A percentile compares a stretch with the other conserved stretches of the same genome.
phyloP scores from a whole-genome alignment of 2,329 filamentous ascomycete genomes.

The Reticulascus tulasneorum region DNA sequence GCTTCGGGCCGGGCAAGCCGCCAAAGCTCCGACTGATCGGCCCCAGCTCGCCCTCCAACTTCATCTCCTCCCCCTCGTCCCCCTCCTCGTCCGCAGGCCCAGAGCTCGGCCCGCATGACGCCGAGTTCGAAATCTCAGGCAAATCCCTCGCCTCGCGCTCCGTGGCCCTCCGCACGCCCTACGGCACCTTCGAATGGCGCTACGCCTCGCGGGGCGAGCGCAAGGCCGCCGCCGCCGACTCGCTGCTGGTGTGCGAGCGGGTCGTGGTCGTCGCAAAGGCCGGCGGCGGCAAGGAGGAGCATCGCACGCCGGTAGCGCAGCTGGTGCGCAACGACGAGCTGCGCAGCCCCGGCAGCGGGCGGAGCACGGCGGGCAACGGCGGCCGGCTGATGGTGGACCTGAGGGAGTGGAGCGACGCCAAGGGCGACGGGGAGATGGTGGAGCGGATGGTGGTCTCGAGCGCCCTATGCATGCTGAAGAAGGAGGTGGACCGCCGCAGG shows the following conservation, averaged over 20 bases:
- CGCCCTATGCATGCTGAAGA: constrained; percentile 60
- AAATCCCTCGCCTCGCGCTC: constrained; percentile 43
- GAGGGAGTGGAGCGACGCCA: constrained; percentile 26
- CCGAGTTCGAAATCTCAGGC: constrained; percentile 19
- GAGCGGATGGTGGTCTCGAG: constrained; percentile 52
- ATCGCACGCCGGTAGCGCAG: constrained; percentile 31
- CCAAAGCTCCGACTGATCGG: constrained; percentile 39
- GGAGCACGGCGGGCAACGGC: constrained; percentile 44
- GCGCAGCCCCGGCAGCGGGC: constrained; percentile 34
- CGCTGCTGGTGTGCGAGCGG: constrained; percentile 48
- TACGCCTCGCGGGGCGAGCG: constrained; percentile 47
- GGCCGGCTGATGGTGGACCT: constrained; percentile 43
- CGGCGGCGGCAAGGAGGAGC: constrained; percentile 7
- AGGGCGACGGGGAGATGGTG: constrained; percentile 34
- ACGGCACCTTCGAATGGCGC: constrained; percentile 52
- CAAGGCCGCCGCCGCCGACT: constrained; percentile 33
- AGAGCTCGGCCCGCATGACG: constrained; percentile 21
- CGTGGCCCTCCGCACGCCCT: constrained; percentile 40
- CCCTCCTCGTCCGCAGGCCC: constrained; percentile 5
- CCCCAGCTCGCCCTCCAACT: constrained; percentile 7
- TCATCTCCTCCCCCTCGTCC: constrained; percentile 13
- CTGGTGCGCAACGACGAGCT: constrained; percentile 36
- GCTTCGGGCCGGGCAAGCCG: constrained; percentile 49
- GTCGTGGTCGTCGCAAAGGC: constrained; percentile 28
- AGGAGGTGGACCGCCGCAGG: constrained; percentile 57